phyloP scores from a whole-genome alignment of 768 basidiomycete species.

The Russula lepida region DNA sequence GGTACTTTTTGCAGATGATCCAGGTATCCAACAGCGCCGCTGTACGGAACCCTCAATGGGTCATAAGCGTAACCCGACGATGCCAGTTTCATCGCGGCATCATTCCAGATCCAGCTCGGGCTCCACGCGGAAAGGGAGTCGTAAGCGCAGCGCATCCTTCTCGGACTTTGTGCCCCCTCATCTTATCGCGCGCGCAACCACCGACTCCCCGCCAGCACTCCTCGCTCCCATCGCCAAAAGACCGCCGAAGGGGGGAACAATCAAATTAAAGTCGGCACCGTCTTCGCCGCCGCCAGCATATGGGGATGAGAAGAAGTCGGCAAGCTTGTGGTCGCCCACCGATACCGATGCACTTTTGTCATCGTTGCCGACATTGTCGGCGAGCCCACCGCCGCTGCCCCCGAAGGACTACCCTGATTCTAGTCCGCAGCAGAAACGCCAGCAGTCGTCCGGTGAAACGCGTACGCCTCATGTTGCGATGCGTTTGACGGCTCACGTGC shows the following conservation, averaged over 20 bases:
- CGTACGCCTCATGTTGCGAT: background rate
- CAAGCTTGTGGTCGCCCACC: background rate
- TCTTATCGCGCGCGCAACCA: background rate
- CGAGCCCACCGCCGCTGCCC: background rate
- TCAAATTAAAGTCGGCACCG: background rate
- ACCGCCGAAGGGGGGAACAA: too few species aligned
- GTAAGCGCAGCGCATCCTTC: constrained; percentile 3
- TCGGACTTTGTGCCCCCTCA: constrained; percentile 11
- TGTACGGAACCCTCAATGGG: background rate
- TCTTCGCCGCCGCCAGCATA: background rate
- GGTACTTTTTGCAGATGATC: constrained; percentile 8
- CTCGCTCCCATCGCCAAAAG: background rate
- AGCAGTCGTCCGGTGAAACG: background rate
- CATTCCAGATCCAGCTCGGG: background rate
- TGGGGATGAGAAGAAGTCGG: background rate
- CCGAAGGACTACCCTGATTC: background rate
- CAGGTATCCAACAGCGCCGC: background rate
- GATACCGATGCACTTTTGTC: background rate
- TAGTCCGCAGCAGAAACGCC: background rate
- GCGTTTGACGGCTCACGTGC: background rate
- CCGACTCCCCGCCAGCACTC: background rate
- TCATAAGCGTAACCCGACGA: background rate
- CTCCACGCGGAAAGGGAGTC: background rate
- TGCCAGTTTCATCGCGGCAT: background rate
- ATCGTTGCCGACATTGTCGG: background rate